Percentiles rank a stretch among this genome's conserved stretches.
Conservation (phyloP, 2,329 filamentous ascomycete genomes). For the Helotiales sp. region DNA sequence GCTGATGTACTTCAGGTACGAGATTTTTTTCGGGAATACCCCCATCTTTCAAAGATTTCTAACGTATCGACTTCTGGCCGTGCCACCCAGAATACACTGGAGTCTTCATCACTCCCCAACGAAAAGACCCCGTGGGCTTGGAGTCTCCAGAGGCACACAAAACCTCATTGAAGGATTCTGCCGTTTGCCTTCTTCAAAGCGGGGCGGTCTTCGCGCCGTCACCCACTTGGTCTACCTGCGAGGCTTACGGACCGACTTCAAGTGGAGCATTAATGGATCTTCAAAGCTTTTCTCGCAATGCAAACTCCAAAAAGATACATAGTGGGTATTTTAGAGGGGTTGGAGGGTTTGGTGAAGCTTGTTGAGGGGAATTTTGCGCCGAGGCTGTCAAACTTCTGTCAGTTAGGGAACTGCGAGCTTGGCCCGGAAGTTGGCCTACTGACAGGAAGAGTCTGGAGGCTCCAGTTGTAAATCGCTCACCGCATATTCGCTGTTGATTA, state of each 20-base stretch:
- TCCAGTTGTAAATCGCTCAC: neutral
- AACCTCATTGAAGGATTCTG: too few relatives aligned
- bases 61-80: neutral
- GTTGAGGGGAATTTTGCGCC: neutral
- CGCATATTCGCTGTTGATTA: neutral
- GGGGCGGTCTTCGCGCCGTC: slow-evolving; percentile 1
- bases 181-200: neutral
- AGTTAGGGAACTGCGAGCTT: neutral
- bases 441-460: neutral
- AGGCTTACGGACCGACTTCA: neutral
- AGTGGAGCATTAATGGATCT: slow-evolving; percentile 7
- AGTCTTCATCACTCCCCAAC: neutral
- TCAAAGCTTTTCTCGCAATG: neutral
- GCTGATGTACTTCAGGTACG: too few relatives aligned
- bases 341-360: neutral
- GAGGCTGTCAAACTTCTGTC: neutral
- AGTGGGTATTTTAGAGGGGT: neutral
- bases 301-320: neutral
- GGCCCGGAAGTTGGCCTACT: neutral
- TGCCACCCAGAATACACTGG: neutral
- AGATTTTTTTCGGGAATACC: neutral
- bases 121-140: neutral
- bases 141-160: neutral
- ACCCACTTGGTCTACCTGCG: neutral
- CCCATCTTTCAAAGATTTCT: neutral